Evolutionary conservation across 2,329 filamentous ascomycete genomes (phyloP).

Genomic region (Ophiostoma triangulosporum): DNA sequence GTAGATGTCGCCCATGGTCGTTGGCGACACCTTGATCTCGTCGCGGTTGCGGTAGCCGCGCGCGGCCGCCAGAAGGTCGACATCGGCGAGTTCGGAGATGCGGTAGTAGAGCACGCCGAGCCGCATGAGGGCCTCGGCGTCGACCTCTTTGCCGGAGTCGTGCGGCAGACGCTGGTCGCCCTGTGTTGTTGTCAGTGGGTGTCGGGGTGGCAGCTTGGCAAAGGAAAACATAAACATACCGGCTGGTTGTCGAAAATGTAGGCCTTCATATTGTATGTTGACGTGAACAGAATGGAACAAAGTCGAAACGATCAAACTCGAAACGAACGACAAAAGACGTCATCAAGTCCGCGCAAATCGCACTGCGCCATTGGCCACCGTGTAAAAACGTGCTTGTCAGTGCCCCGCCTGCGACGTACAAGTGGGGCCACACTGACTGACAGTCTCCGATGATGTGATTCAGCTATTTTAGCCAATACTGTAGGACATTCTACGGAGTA

Average conservation of each 20-base stretch:
- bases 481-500: too few species aligned
- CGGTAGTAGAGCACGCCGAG: conserved; percentile 73
- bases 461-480: not conserved
- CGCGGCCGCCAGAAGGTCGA: conserved; percentile 59
- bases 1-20: conserved; percentile 73
- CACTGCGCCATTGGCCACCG: conserved; percentile 11
- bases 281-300: too few species aligned
- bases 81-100: conserved; percentile 48
- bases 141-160: conserved; percentile 63
- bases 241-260: conserved; percentile 44
- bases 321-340: not conserved
- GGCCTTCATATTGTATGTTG: conserved; percentile 34
- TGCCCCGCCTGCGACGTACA: conserved; percentile 9
- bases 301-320: too few species aligned
- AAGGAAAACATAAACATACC: conserved; percentile 23
- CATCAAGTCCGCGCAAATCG: conserved; percentile 1
- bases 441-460: not conserved
- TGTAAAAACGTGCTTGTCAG: conserved; percentile 8
- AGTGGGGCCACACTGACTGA: not conserved
- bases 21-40: conserved; percentile 76
- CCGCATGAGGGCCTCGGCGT: conserved; percentile 48
- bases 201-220: not conserved
- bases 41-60: conserved; percentile 91
- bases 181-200: conserved; percentile 29
- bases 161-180: conserved; percentile 89